A percentile compares a stretch with the other conserved stretches of the same genome.
Evolutionary conservation across 2,329 filamentous ascomycete species (phyloP).

Genomic region (Hirsutella rhossiliensis): DNA sequence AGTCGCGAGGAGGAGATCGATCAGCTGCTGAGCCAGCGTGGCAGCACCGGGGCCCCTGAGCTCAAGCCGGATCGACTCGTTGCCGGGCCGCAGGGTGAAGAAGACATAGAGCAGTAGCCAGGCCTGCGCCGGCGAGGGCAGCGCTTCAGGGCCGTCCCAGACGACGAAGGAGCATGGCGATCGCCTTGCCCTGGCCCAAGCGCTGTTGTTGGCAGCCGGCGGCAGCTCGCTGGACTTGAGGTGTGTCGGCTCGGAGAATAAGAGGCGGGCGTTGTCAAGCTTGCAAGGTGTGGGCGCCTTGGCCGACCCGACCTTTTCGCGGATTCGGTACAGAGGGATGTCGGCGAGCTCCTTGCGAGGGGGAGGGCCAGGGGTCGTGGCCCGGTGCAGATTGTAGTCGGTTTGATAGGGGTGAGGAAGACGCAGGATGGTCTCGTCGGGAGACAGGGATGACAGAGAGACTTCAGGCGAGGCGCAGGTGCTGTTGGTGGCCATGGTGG

Average conservation of each 20-base stretch:
- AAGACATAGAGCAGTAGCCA: slow-evolving; percentile 42
- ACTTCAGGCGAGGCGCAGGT: slow-evolving; percentile 2
- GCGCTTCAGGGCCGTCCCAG: slow-evolving; percentile 26
- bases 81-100: slow-evolving; percentile 35
- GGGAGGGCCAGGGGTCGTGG: not conserved
- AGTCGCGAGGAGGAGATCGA: slow-evolving; percentile 34
- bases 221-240: slow-evolving; percentile 38
- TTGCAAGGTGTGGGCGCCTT: slow-evolving; percentile 15
- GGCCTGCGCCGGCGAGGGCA: slow-evolving; percentile 34
- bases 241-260: slow-evolving; percentile 32
- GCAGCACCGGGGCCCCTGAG: slow-evolving; percentile 26
- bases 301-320: slow-evolving; percentile 14
- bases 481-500: slow-evolving; percentile 10
- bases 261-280: slow-evolving; percentile 22
- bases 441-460: slow-evolving; percentile 14
- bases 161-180: slow-evolving; percentile 32
- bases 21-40: slow-evolving; percentile 26
- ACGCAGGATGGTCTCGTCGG: slow-evolving; percentile 29
- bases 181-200: slow-evolving; percentile 43
- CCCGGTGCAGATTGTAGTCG: slow-evolving; percentile 28
- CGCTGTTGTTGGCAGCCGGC: slow-evolving; percentile 38
- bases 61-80: slow-evolving; percentile 35
- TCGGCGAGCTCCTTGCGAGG: not conserved
- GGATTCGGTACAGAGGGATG: slow-evolving; percentile 22
- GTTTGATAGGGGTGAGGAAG: slow-evolving; percentile 38